Conservation (phyloP, 78 protist species). For the Thecamonas trahens region DNA sequence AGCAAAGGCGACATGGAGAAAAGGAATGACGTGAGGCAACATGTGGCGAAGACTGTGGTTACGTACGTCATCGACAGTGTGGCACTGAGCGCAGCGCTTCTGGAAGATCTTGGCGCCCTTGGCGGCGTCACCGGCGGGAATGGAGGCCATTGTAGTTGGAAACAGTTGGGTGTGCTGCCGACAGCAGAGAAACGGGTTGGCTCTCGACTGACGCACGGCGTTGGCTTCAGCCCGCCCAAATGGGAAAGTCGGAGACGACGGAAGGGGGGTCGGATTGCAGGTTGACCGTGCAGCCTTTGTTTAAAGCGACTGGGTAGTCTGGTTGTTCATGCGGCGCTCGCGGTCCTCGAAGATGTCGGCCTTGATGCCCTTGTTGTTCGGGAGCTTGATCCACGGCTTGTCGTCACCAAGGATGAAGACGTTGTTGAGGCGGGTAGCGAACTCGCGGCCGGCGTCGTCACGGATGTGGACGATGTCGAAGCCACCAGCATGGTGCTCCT, state of each 20-base stretch:
- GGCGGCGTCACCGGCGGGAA: slow-evolving; percentile 18
- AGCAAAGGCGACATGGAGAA: too few species aligned
- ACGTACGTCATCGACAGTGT: slow-evolving; percentile 41
- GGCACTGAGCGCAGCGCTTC: slow-evolving; percentile 73
- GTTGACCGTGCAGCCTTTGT: too few species aligned
- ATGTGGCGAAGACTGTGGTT: too few species aligned
- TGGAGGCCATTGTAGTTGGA: slow-evolving; percentile 34
- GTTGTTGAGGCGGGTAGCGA: slow-evolving; percentile 95
- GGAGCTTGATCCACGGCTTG: slow-evolving; percentile 85
- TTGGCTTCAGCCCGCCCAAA: too few species aligned
- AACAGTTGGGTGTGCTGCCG: too few species aligned
- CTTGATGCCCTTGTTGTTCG: slow-evolving; percentile 90
- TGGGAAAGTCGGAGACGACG: too few species aligned
- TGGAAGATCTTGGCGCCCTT: slow-evolving; percentile 76
- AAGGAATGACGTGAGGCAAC: too few species aligned
- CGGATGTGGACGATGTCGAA: slow-evolving; percentile 94
- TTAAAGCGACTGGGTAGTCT: too few species aligned
- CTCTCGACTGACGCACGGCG: too few species aligned
- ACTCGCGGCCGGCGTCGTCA: slow-evolving; percentile 83
- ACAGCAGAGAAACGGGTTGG: too few species aligned
- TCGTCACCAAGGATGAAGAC: slow-evolving; percentile 95
- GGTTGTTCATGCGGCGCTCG: slow-evolving; percentile 38
- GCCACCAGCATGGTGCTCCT: slow-evolving; percentile 93
- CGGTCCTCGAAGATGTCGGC: slow-evolving; percentile 71
- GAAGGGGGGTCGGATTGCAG: too few species aligned